Percentiles rank a stretch among this genome's conserved stretches.
These are phyloP conservation scores for Fraxinus nigra DNA, from an alignment of 305 asterid species.

Conservation along the genomic window DNA sequence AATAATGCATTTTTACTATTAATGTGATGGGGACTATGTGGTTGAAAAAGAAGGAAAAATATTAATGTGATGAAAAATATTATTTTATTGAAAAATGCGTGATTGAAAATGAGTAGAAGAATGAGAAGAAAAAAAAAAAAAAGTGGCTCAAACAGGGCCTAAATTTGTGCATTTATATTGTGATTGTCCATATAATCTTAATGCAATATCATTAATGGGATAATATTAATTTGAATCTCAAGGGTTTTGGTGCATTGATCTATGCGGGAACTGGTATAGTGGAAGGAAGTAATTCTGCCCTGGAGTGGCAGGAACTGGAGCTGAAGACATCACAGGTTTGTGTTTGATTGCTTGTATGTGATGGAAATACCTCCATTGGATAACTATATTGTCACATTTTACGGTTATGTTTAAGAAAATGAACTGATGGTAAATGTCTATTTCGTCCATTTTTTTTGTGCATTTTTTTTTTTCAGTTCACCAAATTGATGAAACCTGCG, in stretches of 20 bases:
- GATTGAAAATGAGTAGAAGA: too few species aligned
- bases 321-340: conserved; percentile 94
- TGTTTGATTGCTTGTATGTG: background rate
- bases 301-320: conserved; percentile 95
- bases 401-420: background rate
- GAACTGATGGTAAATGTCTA: background rate
- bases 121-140: too few species aligned
- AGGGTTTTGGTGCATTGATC: conserved; percentile 80
- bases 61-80: too few species aligned
- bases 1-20: too few species aligned
- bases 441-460: background rate
- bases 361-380: background rate
- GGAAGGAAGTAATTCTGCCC: conserved; percentile 75
- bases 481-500: conserved; percentile 74
- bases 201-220: background rate
- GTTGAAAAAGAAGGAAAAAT: too few species aligned
- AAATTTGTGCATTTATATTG: too few species aligned
- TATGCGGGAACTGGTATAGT: conserved; percentile 97
- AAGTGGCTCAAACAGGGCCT: too few species aligned
- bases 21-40: too few species aligned
- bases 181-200: conserved; percentile 1
- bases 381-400: background rate
- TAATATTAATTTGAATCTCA: conserved; percentile 18
- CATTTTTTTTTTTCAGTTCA: conserved; percentile 46
- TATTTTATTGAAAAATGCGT: too few species aligned